phyloP scores from a whole-genome alignment of 1,139 yeast genomes.

The Waltiozyma sp. region DNA sequence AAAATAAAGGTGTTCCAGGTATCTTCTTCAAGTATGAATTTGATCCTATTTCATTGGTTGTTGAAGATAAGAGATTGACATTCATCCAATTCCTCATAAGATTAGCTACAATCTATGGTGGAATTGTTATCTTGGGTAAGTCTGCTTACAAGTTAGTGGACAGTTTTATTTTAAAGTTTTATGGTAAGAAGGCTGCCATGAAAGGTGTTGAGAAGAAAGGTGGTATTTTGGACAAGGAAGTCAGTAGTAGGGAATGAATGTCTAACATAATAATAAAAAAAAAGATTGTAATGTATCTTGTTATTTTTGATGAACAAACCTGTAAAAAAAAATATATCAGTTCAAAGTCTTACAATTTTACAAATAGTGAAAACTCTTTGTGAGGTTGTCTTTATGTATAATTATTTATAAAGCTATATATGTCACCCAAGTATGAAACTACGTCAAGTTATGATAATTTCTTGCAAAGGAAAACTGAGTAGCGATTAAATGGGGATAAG shows the following conservation, averaged over 20 bases:
- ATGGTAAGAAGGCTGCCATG: slow-evolving; percentile 41
- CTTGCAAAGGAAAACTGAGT: background rate
- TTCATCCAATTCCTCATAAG: slow-evolving; percentile 71
- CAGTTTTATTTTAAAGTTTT: slow-evolving; percentile 29
- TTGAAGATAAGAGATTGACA: slow-evolving; percentile 62
- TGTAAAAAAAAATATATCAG: too few species aligned
- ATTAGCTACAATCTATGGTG: slow-evolving; percentile 68
- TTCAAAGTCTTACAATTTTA: too few species aligned
- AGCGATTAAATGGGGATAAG: background rate
- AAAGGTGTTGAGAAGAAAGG: slow-evolving; percentile 42
- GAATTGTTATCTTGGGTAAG: slow-evolving; percentile 41
- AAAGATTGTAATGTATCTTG: too few species aligned
- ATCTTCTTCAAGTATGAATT: slow-evolving; percentile 76
- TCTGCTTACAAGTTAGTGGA: slow-evolving; percentile 36
- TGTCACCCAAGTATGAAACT: background rate
- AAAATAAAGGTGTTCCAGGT: slow-evolving; percentile 49
- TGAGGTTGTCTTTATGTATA: too few species aligned
- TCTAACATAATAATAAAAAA: too few species aligned
- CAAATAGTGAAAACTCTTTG: too few species aligned
- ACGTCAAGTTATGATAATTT: background rate
- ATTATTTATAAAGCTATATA: background rate
- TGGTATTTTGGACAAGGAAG: slow-evolving; percentile 15
- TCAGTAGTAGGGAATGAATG: background rate
- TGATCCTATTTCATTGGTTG: slow-evolving; percentile 68
- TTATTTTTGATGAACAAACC: too few species aligned